Base-by-base conservation (phyloP, 768 basidiomycete genomes). In the Paxillus rubicundulus region DNA sequence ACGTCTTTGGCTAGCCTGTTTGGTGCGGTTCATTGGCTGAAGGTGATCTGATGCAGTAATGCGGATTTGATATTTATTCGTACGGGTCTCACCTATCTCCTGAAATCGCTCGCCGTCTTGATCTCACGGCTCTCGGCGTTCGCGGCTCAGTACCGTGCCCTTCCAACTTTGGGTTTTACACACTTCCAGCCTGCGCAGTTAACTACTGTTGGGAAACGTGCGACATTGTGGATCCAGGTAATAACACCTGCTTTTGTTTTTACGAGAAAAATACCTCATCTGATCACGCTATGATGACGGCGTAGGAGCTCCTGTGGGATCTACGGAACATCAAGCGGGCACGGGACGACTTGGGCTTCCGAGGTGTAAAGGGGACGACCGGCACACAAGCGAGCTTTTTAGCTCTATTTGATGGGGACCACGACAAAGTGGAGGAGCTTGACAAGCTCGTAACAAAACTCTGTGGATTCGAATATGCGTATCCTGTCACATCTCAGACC, bases 111-210 rank as follows among this genome's bases (percentile, higher is more conserved):
- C n/a, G 86, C 87, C 1, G 78, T 90, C 24, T 81, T 99, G 48
- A 95, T 99, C 62, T 88, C 89, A 39, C 87, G 96, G 32, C 82
- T 99, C 37, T 79, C 94, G 20, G 64, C 71, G 2, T 99, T 98
- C 58, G 94, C 97, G 7, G 76, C 80, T 36, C 79, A 94, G 62
- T 86, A 98, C 68, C 85, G 85, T 42, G 90, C 85, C 53, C 82
- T 98, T 36, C 94, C 97, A 1, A 93, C 95, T 0, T 81, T 99
- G 30, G 97, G 97, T 2, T 99, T 96, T 75, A 99, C 97, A 5
- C 97, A 99, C 70, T 99, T 94, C 77, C 97, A 99, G 71, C 95
- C 97, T 4, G 97, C 97, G 7, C 97, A 99, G 73, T 77, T 98
- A 53, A 98, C 96, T 0, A 99, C 97, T 2, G 96, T 99, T 27